A percentile compares a stretch with the other conserved stretches of the same genome.
These are phyloP conservation scores for Apostasia shenzhenica DNA, from an alignment of 106 monocot species.

Conservation along the genomic window DNA sequence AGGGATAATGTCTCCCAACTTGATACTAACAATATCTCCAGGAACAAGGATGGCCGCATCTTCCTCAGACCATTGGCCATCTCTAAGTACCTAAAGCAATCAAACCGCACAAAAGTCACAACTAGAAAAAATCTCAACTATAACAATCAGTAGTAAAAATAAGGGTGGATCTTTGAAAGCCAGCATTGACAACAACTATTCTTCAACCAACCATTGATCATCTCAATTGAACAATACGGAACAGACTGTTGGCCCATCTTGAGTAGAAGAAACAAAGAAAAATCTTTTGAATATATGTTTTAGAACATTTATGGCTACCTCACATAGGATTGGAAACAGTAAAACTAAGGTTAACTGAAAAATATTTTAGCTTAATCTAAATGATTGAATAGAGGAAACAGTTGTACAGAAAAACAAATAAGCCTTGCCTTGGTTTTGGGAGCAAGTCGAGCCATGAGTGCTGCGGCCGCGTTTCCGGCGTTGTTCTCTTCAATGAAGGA, in stretches of 20 bases:
- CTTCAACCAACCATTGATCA: no score
- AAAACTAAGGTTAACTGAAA: neutral
- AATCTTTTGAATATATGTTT: no score
- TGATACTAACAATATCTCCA: slow-evolving; percentile 71
- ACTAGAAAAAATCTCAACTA: neutral
- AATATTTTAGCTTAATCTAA: neutral
- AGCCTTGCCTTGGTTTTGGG: slow-evolving; percentile 58
- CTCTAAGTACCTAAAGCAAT: slow-evolving; percentile 48
- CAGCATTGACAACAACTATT: no score
- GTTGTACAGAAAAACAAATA: neutral
- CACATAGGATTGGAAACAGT: no score
- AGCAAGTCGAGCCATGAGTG: slow-evolving; percentile 72
- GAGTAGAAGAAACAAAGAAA: no score
- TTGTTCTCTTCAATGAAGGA: slow-evolving; percentile 87
- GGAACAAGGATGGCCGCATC: slow-evolving; percentile 68
- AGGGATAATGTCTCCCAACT: slow-evolving; percentile 68
- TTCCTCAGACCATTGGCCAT: slow-evolving; percentile 57
- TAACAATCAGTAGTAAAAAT: no score
- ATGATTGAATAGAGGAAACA: neutral
- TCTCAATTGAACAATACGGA: no score
- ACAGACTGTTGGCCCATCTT: no score
- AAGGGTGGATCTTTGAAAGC: no score
- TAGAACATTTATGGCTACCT: no score
- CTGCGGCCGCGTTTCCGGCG: slow-evolving; percentile 72
- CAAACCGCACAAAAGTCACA: neutral